Base-by-base conservation (phyloP, 2,329 filamentous ascomycete species). In the Rutstroemia sydowiana region DNA sequence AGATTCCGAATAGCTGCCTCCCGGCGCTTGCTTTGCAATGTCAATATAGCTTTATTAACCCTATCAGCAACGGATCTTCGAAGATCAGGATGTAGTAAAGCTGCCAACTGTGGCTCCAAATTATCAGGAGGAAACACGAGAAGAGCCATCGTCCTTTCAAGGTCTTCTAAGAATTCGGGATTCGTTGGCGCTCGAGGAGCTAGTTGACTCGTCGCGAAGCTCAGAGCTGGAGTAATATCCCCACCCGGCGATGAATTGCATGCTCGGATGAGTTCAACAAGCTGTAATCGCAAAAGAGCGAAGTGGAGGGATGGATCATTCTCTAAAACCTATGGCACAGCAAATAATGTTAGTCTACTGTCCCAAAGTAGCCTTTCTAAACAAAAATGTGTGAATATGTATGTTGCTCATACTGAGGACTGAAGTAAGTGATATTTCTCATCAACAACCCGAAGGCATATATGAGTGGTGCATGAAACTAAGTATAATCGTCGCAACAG, bases 401-500 rank as follows among this genome's bases (percentile, higher is more conserved):
- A 31, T 37, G 10, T 70, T 73, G 77, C 76, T 95, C 88, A 93
- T 90, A 84, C 81, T 87, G 81, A 87, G 80, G 82, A 87, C 82
- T 88, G 84, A 87, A 87, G 84, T 81, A 72, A 72, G 73, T 75
- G 73, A 74, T 74, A 76, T 84, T 83, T 82, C 79, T 97, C 92
- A 95, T 95, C 93, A 93, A 81, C 72, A 81, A 84, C 82, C 81
- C 76, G 76, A 80, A 83, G 82, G 78, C 77, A n/a, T 77, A 81
- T 97, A 93, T 89, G 93, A 90, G 93, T 98, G 93, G 93, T 98
- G 93, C 93, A 98, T 98, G 92, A 95, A 91, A 51, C 48, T 51
- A 55, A 79, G 77, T 88, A 76, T 95, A 95, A 98, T 98, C 93
- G 93, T 91, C 72, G 79, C 77, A 80, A 73, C 54, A n/a, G n/a